Base-by-base conservation (phyloP, 306 rosid genomes). In the Ceratonia siliqua region DNA sequence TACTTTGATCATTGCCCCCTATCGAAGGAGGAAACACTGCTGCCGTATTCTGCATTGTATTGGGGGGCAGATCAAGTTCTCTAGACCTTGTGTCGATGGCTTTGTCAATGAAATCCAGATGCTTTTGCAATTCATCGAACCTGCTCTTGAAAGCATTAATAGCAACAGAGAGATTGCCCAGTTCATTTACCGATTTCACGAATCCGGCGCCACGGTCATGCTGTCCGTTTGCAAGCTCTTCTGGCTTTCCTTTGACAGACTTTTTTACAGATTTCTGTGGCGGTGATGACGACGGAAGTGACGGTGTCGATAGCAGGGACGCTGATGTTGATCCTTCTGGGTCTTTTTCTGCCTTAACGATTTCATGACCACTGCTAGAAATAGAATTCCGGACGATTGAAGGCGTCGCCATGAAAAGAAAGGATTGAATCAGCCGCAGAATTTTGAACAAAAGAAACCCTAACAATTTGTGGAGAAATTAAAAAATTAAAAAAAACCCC, bases 111-210 rank as follows among this genome's bases (percentile, higher is more conserved):
- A 73, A 87, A 24, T 78, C 63, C 21, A 87, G 81, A 52, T 87
- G 89, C 15, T 76, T 79, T 50, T 82, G 87, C 17, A 87, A 66
- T 32, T 85, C 89, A 20, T 83, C 82, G 33, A 68, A 87, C 66
- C 83, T 77, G 43, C 32, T 65, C 12, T 72, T 84, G 82, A 87
- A 85, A 14, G 77, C 24, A 28, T 73, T 80, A 5, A 83, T 83
- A 3, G 85, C 78, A 36, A 33, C 22, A 7, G 92, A 46, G 13
- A 82, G 53, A 46, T 82, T 39, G 73, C 59, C 80, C 30, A 87
- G 87, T 75, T 80, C 58, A 74, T 71, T 70, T 2, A 85, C 79
- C 24, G 86, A 82, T 72, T 82, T 73, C 1, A 21, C 6, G 11
- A 82, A n/a, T 76, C 30, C 33, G 22, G 50, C 64, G 2, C 61